These are phyloP conservation scores for Adansonia digitata DNA, from an alignment of 345 rosid species.

Conservation along the genomic window DNA sequence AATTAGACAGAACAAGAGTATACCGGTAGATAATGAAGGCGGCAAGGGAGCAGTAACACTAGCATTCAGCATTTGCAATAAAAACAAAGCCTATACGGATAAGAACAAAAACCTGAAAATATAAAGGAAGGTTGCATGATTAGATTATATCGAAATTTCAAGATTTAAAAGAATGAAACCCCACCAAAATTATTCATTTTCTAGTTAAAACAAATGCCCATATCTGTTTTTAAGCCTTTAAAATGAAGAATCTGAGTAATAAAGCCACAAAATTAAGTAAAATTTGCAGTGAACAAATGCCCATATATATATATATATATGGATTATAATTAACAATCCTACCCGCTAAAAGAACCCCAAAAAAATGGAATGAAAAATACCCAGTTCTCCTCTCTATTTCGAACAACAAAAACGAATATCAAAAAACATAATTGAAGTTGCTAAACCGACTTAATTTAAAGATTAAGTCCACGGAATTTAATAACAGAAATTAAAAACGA, in stretches of 20 bases:
- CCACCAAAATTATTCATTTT: background rate
- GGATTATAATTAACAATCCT: background rate
- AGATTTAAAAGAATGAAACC: background rate
- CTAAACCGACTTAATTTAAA: background rate
- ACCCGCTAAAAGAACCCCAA: background rate
- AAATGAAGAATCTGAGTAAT: too few relatives aligned
- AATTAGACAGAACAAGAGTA: background rate
- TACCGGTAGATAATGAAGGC: background rate
- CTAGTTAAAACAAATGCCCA: background rate
- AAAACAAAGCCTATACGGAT: background rate
- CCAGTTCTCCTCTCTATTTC: background rate
- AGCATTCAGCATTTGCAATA: background rate
- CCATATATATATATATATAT: background rate
- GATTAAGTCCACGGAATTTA: background rate
- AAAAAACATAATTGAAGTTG: background rate
- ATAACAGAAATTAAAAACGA: background rate
- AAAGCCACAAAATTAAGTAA: background rate
- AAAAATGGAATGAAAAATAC: background rate
- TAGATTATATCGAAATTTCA: background rate
- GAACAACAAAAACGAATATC: background rate
- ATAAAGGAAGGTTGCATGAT: background rate
- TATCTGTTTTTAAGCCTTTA: background rate
- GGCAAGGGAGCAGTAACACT: background rate
- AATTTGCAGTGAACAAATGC: background rate
- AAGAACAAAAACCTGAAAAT: slow-evolving; percentile 3